Evolutionary conservation across 2,329 filamentous ascomycete species (phyloP).

Genomic region (Hypoxylon rubiginosum): DNA sequence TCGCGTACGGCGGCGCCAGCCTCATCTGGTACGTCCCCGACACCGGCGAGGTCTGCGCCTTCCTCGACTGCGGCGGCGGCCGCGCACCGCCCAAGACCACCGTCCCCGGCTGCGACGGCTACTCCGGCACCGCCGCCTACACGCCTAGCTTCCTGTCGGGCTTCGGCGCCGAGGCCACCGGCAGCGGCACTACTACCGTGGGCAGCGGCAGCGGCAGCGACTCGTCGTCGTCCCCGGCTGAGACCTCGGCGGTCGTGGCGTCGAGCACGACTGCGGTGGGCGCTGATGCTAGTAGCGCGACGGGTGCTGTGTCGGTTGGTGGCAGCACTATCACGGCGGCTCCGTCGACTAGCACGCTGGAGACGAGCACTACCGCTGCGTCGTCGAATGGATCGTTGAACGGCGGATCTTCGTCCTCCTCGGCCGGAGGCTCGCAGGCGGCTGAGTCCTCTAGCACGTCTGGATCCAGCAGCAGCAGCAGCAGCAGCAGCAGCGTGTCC

Average conservation of each 20-base stretch:
- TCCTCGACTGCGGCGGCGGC: constrained; percentile 77
- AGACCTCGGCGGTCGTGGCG: neutral
- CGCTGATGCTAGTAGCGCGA: neutral
- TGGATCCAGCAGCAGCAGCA: too few relatives aligned
- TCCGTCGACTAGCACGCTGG: constrained; percentile 1
- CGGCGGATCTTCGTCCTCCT: constrained; percentile 1
- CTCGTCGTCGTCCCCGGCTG: constrained; percentile 12
- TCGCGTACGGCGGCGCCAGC: constrained; percentile 58
- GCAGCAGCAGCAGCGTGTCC: constrained; percentile 36
- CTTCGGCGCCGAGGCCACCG: constrained; percentile 43
- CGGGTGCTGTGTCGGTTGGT: neutral
- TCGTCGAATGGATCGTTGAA: constrained; percentile 11
- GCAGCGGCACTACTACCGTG: constrained; percentile 14
- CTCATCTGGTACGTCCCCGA: constrained; percentile 72
- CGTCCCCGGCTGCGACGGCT: constrained; percentile 70
- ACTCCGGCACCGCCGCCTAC: constrained; percentile 69
- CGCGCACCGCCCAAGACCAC: constrained; percentile 73
- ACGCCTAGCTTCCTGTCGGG: constrained; percentile 63
- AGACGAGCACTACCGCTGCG: constrained; percentile 7
- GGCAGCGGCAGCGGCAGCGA: too few relatives aligned
- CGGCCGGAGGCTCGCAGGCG: constrained; percentile 18
- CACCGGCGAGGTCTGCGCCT: constrained; percentile 73
- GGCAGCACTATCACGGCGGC: constrained; percentile 9
- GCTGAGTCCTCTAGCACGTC: constrained; percentile 24
- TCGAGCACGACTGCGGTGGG: constrained; percentile 10